Base-by-base conservation (phyloP, 352 stramenopile genomes). In the Elongisporangium undulatum region DNA sequence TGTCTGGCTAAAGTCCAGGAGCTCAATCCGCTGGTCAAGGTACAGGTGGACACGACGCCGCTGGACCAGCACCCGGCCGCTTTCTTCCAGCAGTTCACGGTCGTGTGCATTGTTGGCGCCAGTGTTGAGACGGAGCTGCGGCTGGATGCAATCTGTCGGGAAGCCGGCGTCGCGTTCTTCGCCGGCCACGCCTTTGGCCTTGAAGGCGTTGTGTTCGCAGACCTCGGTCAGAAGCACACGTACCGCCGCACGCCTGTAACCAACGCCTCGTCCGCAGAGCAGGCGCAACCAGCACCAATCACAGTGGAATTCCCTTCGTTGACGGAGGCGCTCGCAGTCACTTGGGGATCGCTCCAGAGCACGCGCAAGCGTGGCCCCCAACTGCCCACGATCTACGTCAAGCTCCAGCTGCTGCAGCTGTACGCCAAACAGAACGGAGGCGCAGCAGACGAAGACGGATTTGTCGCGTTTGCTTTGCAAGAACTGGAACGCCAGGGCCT, bases 21-120 rank as follows among this genome's bases (percentile, higher is more conserved):
- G 60, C 82, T 99, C 17, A 99, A 99, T 75, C 92, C 92, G 10
- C 69, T 99, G 4, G 85, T 98, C 34, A 71, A 74, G 17, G 95
- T 98, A 39, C 55, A 83, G 19, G 90, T 83, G 71, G 79, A 90
- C 58, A 95, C 92, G 10, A 85, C 59, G 39, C 66, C 61, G 54
- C 75, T 83, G 13, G 77, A 41, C 19, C 63, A 70, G 20, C 63
- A 87, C 0, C 58, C 75, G 0, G 82, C 97, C 66, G 76, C 80
- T 1, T 93, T 85, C 53, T 92, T 98, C 63, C 61, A 83, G 66
- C 61, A 90, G 49, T 98, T 97, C 72, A 83, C 87, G 51, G 85
- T 96, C 49, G 76, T 99, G 17, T 90, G 78, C 55, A 51, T 92
- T 20, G 61, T 94, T 16, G 74, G 71, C 9, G 84, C 75, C 9